Conservation (phyloP, 352 stramenopile species). For the Globisporangium lucens region DNA sequence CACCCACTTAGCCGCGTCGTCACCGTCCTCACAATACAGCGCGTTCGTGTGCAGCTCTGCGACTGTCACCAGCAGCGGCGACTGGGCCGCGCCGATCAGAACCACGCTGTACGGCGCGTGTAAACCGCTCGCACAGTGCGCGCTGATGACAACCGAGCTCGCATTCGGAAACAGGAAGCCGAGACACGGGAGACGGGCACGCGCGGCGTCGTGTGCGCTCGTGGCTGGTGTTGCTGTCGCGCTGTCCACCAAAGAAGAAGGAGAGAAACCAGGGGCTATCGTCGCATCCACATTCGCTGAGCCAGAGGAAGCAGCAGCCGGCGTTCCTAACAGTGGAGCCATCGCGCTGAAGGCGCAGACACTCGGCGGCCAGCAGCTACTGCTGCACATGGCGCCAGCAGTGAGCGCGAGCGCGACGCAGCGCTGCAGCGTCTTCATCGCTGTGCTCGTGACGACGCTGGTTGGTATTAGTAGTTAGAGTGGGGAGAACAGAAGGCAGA, state of each 20-base stretch:
- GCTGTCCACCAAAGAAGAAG: neutral
- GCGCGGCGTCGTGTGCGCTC: neutral
- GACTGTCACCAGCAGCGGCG: neutral
- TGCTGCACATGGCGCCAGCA: no score
- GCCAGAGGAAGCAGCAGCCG: no score
- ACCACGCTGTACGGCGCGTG: neutral
- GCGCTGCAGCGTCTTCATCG: no score
- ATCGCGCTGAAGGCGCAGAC: no score
- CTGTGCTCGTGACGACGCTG: no score
- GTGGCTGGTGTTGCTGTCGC: neutral
- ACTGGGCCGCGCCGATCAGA: neutral
- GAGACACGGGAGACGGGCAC: neutral
- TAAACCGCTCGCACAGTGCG: neutral
- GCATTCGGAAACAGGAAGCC: constrained; percentile 4
- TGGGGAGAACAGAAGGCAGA: no score
- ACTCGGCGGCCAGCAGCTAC: no score
- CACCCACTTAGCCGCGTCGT: neutral
- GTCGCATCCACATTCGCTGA: no score
- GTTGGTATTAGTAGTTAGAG: no score
- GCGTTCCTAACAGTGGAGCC: no score
- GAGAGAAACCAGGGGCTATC: no score
- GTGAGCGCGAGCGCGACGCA: no score
- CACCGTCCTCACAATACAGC: neutral
- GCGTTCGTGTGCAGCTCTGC: neutral
- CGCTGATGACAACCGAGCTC: neutral